phyloP scores from a whole-genome alignment of 805 yeast genomes.

The Ogataea trehalophila region DNA sequence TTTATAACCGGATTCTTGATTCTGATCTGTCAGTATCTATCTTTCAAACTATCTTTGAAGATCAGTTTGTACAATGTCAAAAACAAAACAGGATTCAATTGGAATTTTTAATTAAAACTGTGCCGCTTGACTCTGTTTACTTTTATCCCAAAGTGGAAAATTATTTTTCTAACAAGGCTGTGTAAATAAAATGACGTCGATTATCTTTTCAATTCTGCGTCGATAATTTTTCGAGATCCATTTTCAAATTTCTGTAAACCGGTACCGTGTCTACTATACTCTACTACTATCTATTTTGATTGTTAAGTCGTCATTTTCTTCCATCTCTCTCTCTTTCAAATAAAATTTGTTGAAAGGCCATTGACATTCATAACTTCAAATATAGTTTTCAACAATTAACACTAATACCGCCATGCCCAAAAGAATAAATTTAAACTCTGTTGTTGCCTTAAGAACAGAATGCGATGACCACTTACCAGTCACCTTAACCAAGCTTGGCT shows the following conservation, averaged over 20 bases:
- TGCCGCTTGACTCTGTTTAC: neutral
- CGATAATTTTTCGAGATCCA: neutral
- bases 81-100: neutral
- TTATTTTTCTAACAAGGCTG: neutral
- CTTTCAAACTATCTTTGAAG: no score
- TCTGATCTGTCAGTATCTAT: no score
- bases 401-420: constrained; percentile 13
- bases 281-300: neutral
- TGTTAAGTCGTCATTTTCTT: neutral
- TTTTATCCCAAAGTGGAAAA: neutral
- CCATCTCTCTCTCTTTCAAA: neutral
- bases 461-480: constrained; percentile 44
- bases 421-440: constrained; percentile 37
- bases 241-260: neutral
- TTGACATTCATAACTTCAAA: neutral
- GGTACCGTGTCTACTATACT: no score
- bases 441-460: constrained; percentile 41
- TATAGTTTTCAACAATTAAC: neutral
- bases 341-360: neutral
- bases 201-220: neutral
- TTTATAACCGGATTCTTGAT: no score
- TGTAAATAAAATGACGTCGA: neutral
- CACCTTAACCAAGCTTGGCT: constrained; percentile 40
- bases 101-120: neutral
- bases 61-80: neutral